Evolutionary conservation across 805 yeast species (phyloP).

Genomic region (Tetrapisispora pingtungensis): DNA sequence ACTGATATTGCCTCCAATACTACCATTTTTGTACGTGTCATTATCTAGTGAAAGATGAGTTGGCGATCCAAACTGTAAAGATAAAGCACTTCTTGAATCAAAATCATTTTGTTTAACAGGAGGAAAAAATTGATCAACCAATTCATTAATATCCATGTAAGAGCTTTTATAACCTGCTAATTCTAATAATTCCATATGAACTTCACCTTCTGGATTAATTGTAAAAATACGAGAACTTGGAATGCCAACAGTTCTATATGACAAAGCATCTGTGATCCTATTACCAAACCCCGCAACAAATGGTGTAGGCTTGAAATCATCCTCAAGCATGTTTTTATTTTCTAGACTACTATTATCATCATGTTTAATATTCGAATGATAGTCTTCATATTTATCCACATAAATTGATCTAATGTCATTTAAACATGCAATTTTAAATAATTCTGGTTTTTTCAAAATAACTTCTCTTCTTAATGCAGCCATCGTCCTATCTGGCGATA

Average conservation of each 20-base stretch:
- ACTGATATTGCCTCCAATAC: not conserved
- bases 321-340: constrained; percentile 1
- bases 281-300: constrained; percentile 98
- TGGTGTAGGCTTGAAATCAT: constrained; percentile 53
- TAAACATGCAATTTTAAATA: constrained; percentile 96
- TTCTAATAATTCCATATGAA: constrained; percentile 91
- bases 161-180: constrained; percentile 86
- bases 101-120: constrained; percentile 42
- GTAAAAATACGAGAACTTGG: constrained; percentile 93
- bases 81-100: constrained; percentile 24
- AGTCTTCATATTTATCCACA: constrained; percentile 14
- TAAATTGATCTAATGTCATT: constrained; percentile 74
- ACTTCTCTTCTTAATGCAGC: constrained; percentile 91
- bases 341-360: not conserved
- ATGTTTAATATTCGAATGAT: not conserved
- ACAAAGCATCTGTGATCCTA: constrained; percentile 89
- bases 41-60: constrained; percentile 10
- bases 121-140: constrained; percentile 96
- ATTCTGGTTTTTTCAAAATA: constrained; percentile 89
- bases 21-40: constrained; percentile 1
- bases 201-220: constrained; percentile 93
- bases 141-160: constrained; percentile 80
- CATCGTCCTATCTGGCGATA: constrained; percentile 92
- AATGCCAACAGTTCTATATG: constrained; percentile 86
- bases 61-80: constrained; percentile 28